Evolutionary conservation across 768 basidiomycete species (phyloP).

Genomic region (Tricholomella constricta): DNA sequence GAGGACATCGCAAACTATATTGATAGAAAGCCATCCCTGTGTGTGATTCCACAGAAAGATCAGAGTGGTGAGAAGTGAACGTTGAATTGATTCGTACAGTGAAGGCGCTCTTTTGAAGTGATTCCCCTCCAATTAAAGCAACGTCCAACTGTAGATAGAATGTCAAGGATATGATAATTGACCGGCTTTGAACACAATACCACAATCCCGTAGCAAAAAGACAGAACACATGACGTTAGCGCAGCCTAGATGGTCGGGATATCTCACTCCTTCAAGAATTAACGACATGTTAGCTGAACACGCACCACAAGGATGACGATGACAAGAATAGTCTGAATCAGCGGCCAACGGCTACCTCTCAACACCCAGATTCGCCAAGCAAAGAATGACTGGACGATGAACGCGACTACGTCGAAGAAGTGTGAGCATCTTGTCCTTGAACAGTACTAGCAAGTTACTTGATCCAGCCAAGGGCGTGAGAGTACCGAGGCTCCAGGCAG

Average conservation of each 20-base stretch:
- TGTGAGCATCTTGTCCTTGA: not conserved
- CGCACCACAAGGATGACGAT: too few species aligned
- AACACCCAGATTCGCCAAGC: not conserved
- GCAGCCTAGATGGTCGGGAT: not conserved
- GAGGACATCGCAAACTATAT: not conserved
- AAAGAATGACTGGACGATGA: not conserved
- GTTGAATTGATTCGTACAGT: not conserved
- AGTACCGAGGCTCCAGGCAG: not conserved
- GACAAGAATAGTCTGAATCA: too few species aligned
- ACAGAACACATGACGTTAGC: not conserved
- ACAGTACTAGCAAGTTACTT: not conserved
- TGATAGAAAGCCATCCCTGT: not conserved
- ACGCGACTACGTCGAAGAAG: not conserved
- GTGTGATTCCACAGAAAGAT: too few species aligned
- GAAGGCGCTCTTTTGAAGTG: too few species aligned
- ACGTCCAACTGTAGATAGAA: too few species aligned
- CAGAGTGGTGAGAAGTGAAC: too few species aligned
- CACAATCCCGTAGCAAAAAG: not conserved
- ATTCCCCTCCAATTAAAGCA: too few species aligned
- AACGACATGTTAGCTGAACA: too few species aligned
- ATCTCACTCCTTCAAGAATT: not conserved
- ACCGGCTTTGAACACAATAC: too few species aligned
- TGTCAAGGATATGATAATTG: too few species aligned
- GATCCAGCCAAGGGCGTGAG: not conserved
- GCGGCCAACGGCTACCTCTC: not conserved